Base-by-base conservation (phyloP, 2,329 filamentous ascomycete species). In the Paraphoma chrysanthemicola region DNA sequence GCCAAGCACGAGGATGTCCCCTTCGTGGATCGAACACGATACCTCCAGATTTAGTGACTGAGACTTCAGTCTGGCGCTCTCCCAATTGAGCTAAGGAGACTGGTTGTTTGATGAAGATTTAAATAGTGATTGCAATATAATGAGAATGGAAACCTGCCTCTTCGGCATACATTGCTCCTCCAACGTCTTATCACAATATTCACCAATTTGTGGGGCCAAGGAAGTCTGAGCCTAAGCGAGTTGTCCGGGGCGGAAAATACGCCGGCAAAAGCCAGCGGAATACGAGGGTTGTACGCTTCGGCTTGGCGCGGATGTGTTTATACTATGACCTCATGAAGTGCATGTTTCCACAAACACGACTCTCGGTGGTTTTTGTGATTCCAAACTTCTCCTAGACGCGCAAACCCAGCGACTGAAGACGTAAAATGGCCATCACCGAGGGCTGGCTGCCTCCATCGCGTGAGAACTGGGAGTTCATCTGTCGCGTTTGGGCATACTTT, bases 401-500 rank as follows among this genome's bases (percentile, higher is more conserved):
- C 39, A 44, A 39, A 46, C 14, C 30, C 23, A n/a, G 7, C 17
- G 31, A 29, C 2, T 17, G 23, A 39, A 12, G 18, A 39, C 8
- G 2, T 4, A 16, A 36, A 8, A 81, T 82, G 79, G 72, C 75
- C 1, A 70, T 83, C 18, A 68, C 83, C 10, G 70, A 78, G 50
- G 75, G 74, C 48, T 77, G 78, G 71, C 69, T 82, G 42, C 82
- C 82, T 48, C 82, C 82, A 6, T 80, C 80, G 52, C 78, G 80
- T 44, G 79, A 82, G 73, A 80, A 81, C 46, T 84, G 82, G 81
- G 77, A 82, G 62, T 66, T 79, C 29, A 64, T 82, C 23, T 74
- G 72, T 53, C 77, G 69, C 44, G 57, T 77, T 14, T 84, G 79
- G 76, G 79, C 82, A 61, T 81, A 80, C 69, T 84, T 84, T 66